Evolutionary conservation across 2,329 filamentous ascomycete genomes (phyloP).

Genomic region (Pestalotiopsis sp.): DNA sequence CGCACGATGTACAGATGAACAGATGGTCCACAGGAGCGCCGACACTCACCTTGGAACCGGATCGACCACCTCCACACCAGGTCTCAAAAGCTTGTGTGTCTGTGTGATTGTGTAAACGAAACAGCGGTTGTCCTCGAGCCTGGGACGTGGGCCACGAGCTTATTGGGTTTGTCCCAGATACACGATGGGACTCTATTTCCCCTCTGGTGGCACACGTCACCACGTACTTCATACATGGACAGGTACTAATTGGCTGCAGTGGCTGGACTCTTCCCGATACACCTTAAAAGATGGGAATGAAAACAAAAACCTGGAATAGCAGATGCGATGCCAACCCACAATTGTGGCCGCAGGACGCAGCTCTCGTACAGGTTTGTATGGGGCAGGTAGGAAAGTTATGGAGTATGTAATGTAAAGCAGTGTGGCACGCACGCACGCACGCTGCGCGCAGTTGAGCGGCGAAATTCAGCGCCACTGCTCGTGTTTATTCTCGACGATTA

Average conservation of each 20-base stretch:
- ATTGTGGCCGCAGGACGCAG: background rate
- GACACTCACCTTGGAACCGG: background rate
- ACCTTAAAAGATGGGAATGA: background rate
- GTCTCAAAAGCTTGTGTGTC: background rate
- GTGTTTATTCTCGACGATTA: background rate
- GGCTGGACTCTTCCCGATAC: background rate
- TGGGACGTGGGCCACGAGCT: slow-evolving; percentile 7
- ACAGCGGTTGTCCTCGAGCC: background rate
- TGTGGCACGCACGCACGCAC: background rate
- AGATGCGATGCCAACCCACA: background rate
- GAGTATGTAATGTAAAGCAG: background rate
- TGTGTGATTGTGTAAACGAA: slow-evolving; percentile 4
- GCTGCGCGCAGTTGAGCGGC: background rate
- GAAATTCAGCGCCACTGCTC: slow-evolving; percentile 1
- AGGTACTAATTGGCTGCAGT: background rate
- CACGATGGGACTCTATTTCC: background rate
- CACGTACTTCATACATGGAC: background rate
- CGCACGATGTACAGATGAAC: background rate
- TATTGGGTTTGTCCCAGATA: slow-evolving; percentile 6
- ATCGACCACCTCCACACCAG: background rate
- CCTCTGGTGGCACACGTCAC: background rate
- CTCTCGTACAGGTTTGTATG: background rate
- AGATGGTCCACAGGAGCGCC: background rate
- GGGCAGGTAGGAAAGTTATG: background rate
- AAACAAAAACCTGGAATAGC: background rate